These are phyloP conservation scores for Termitomyces sp. DNA, from an alignment of 768 basidiomycete species.

Conservation along the genomic window DNA sequence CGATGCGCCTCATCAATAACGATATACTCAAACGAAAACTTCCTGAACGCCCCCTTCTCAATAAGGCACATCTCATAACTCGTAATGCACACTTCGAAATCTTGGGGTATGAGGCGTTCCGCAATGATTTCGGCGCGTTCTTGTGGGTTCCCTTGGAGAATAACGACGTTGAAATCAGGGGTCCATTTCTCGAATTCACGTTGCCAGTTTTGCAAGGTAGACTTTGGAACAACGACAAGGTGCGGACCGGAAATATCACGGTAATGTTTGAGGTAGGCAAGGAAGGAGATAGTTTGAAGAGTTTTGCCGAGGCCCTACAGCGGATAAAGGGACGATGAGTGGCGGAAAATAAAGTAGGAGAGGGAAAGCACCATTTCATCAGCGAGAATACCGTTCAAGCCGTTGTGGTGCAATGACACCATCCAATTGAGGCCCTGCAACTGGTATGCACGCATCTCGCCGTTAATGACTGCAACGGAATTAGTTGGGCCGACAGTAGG, in stretches of 20 bases:
- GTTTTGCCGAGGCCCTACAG: conserved; percentile 94
- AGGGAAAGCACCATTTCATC: conserved; percentile 79
- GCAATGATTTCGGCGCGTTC: conserved; percentile 84
- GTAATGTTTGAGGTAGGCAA: conserved; percentile 90
- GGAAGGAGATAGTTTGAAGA: conserved; percentile 95
- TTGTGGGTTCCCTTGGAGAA: conserved; percentile 85
- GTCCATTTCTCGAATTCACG: conserved; percentile 93
- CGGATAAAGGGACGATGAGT: neutral
- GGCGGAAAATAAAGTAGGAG: neutral
- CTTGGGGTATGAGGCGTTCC: conserved; percentile 73
- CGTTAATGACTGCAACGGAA: conserved; percentile 67
- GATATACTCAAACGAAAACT: conserved; percentile 97
- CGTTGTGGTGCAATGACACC: conserved; percentile 94
- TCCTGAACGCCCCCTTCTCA: conserved; percentile 89
- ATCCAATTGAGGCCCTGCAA: conserved; percentile 97
- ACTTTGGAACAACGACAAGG: conserved; percentile 97
- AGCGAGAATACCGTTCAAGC: conserved; percentile 93
- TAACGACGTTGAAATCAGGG: conserved; percentile 77
- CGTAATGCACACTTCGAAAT: conserved; percentile 94
- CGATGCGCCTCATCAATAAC: conserved; percentile 98
- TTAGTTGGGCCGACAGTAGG: neutral
- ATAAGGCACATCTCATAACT: conserved; percentile 97
- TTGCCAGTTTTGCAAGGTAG: conserved; percentile 94
- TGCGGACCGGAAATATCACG: conserved; percentile 77
- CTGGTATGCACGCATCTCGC: conserved; percentile 91